These are phyloP conservation scores for Oryza glaberrima DNA, from an alignment of 176 grass and related monocot genomes.

Conservation along the genomic window DNA sequence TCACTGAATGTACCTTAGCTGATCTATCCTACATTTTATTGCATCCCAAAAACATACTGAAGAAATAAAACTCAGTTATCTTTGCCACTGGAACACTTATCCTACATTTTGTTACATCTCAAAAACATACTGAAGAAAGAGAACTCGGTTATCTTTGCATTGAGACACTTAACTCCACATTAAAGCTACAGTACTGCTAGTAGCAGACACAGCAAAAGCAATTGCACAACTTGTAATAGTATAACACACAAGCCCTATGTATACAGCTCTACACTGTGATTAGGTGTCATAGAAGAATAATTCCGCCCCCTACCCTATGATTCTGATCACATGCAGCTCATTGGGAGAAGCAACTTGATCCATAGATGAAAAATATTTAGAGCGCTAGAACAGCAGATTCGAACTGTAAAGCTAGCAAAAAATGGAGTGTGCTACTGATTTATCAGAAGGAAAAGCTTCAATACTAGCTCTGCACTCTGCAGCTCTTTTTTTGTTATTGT, in stretches of 20 bases:
- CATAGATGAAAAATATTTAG: slow-evolving; percentile 1
- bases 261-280: slow-evolving; percentile 37
- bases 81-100: not conserved
- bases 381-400: not conserved
- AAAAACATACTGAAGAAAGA: not conserved
- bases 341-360: slow-evolving; percentile 32
- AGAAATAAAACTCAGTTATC: not conserved
- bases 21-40: too few relatives aligned
- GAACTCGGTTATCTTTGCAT: not conserved
- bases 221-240: slow-evolving; percentile 37
- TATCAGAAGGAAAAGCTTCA: slow-evolving; percentile 39
- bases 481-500: not conserved
- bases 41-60: not conserved
- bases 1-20: too few relatives aligned
- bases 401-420: slow-evolving; percentile 40
- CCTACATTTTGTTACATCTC: not conserved
- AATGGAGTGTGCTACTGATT: slow-evolving; percentile 32
- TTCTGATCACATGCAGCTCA: slow-evolving; percentile 59
- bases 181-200: not conserved
- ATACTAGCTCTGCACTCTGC: slow-evolving; percentile 12
- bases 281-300: slow-evolving; percentile 48
- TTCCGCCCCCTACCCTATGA: slow-evolving; percentile 35
- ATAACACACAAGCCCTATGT: slow-evolving; percentile 44
- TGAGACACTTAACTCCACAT: not conserved
- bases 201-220: slow-evolving; percentile 17